Evolutionary conservation across 2,329 filamentous ascomycete genomes (phyloP).

Genomic region (Aspergillus uvarum): DNA sequence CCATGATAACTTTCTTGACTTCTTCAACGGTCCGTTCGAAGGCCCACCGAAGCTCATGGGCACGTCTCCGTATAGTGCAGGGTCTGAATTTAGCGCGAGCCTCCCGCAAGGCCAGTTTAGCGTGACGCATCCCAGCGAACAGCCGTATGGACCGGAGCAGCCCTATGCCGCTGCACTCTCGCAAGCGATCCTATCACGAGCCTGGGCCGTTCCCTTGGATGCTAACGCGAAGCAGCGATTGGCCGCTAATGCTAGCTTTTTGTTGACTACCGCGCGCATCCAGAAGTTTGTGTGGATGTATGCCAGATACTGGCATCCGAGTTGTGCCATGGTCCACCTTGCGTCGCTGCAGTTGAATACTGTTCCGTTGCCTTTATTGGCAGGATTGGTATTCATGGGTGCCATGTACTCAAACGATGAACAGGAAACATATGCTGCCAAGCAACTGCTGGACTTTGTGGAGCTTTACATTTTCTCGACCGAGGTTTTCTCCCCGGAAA

Average conservation of each 20-base stretch:
- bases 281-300: conserved; percentile 44
- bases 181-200: conserved; percentile 41
- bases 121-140: conserved; percentile 21
- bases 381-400: conserved; percentile 45
- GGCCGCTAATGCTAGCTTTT: conserved; percentile 38
- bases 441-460: conserved; percentile 44
- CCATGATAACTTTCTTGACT: conserved; percentile 38
- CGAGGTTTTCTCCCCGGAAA: conserved; percentile 43
- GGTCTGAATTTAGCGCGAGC: conserved; percentile 19
- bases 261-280: conserved; percentile 44
- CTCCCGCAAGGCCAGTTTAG: conserved; percentile 20
- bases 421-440: conserved; percentile 39
- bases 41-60: conserved; percentile 26
- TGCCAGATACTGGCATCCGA: conserved; percentile 48
- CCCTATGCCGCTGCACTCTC: conserved; percentile 41
- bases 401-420: conserved; percentile 47
- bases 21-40: conserved; percentile 40
- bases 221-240: conserved; percentile 41
- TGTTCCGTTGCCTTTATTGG: conserved; percentile 39
- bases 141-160: conserved; percentile 36
- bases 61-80: conserved; percentile 20
- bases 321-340: conserved; percentile 45
- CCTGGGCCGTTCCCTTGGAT: conserved; percentile 40
- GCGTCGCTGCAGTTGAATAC: conserved; percentile 43
- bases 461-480: conserved; percentile 47